These are phyloP conservation scores for Aspergillus sp. DNA, from an alignment of 2,329 filamentous ascomycete species.

Conservation along the genomic window DNA sequence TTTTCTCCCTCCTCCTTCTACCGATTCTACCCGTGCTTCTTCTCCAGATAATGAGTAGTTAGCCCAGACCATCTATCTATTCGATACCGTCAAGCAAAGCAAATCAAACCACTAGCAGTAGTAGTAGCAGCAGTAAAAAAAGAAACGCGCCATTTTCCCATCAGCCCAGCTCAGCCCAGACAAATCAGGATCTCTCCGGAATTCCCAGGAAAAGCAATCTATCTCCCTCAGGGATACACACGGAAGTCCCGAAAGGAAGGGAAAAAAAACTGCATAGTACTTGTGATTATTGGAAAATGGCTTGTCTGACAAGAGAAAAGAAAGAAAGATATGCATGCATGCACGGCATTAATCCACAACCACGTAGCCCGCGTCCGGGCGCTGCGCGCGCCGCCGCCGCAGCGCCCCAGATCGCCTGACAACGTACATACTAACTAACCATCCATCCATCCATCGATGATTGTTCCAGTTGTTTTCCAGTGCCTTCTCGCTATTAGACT, in stretches of 20 bases:
- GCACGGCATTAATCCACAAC: conserved; percentile 9
- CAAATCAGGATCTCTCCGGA: neutral
- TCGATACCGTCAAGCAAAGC: neutral
- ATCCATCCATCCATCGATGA: too few species aligned
- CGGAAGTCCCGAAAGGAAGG: neutral
- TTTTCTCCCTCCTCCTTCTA: neutral
- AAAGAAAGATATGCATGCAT: conserved; percentile 12
- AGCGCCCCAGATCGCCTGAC: conserved; percentile 1
- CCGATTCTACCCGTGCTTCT: neutral
- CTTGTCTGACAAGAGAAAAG: neutral
- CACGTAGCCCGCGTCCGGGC: conserved; percentile 2
- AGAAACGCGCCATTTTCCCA: neutral
- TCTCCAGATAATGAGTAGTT: neutral
- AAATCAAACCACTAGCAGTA: too few species aligned
- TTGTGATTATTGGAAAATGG: neutral
- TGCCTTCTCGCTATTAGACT: neutral
- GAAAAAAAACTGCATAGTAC: neutral
- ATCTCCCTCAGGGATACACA: neutral
- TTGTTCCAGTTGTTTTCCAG: neutral
- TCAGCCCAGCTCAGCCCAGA: too few species aligned
- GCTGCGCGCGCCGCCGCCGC: neutral
- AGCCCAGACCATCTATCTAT: neutral
- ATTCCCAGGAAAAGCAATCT: neutral
- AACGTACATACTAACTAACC: neutral
- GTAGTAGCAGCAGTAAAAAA: too few species aligned